Conservation (phyloP, 108 stramenopile genomes). For the Seminavis robusta region DNA sequence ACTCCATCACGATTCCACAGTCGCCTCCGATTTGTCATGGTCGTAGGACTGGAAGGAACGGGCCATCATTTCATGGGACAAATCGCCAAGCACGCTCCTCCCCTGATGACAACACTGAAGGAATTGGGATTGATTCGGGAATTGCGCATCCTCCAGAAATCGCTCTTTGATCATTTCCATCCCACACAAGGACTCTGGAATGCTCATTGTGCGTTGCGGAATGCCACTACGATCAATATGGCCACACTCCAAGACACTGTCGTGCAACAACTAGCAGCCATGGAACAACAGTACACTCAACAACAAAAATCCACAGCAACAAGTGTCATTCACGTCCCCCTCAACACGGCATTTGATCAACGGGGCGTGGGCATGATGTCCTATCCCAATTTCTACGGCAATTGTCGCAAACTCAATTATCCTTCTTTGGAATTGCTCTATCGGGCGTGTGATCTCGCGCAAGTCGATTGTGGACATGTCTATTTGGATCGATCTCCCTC, state of each 20-base stretch:
- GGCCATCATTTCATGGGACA: conserved; percentile 19
- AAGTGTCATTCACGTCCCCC: too few relatives aligned
- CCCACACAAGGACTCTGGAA: too few relatives aligned
- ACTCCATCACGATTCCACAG: background rate
- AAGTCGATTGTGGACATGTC: conserved; percentile 14
- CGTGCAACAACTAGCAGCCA: too few relatives aligned
- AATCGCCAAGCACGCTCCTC: background rate
- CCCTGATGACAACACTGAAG: too few relatives aligned
- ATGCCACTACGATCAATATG: too few relatives aligned
- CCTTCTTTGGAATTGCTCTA: conserved; percentile 17
- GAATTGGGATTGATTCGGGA: too few relatives aligned
- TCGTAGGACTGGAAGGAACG: conserved; percentile 20
- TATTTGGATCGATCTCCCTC: conserved; percentile 10
- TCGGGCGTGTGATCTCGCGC: conserved; percentile 12
- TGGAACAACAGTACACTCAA: too few relatives aligned
- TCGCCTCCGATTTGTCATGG: conserved; percentile 6
- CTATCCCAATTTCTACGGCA: conserved; percentile 16
- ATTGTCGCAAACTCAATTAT: conserved; percentile 12
- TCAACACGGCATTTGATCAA: background rate
- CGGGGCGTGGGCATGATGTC: background rate
- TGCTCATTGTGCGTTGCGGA: too few relatives aligned
- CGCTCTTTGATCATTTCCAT: too few relatives aligned
- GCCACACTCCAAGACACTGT: too few relatives aligned
- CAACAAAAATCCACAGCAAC: too few relatives aligned
- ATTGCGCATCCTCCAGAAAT: too few relatives aligned